phyloP scores from a whole-genome alignment of 257 asterid species.

The Cinchona pubescens region DNA sequence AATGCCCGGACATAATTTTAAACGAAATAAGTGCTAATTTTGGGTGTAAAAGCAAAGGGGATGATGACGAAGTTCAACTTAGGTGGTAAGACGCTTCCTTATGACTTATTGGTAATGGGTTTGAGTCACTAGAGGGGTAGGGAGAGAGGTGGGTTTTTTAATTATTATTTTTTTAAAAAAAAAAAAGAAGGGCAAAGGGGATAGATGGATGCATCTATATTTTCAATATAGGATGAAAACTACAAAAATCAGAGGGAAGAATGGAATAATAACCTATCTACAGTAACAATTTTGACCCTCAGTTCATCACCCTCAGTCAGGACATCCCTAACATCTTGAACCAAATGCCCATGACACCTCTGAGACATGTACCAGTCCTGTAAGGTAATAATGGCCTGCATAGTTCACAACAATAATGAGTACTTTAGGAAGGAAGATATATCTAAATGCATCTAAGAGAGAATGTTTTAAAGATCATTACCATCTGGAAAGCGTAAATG shows the following conservation, averaged over 20 bases:
- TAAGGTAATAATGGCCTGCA: constrained; percentile 70
- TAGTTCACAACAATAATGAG: background rate
- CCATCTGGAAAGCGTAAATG: constrained; percentile 85
- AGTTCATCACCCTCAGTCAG: constrained; percentile 75
- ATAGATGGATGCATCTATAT: background rate
- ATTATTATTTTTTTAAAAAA: no score
- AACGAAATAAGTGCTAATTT: background rate
- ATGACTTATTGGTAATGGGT: no score
- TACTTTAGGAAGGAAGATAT: background rate
- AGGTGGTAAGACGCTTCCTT: no score
- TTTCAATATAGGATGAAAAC: background rate
- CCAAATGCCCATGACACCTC: constrained; percentile 98
- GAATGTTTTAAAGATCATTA: constrained; percentile 26
- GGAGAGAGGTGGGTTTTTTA: no score
- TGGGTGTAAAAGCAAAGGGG: no score
- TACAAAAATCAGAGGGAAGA: background rate
- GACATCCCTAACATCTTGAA: constrained; percentile 80
- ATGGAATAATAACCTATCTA: constrained; percentile 62
- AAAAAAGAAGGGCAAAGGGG: background rate
- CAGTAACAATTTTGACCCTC: constrained; percentile 62
- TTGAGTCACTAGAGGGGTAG: no score
- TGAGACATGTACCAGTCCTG: constrained; percentile 91
- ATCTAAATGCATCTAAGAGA: background rate
- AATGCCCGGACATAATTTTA: background rate
- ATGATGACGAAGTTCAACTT: no score